These are phyloP conservation scores for Rhynchospora pubera DNA, from an alignment of 176 grass and related monocot genomes.

Conservation along the genomic window DNA sequence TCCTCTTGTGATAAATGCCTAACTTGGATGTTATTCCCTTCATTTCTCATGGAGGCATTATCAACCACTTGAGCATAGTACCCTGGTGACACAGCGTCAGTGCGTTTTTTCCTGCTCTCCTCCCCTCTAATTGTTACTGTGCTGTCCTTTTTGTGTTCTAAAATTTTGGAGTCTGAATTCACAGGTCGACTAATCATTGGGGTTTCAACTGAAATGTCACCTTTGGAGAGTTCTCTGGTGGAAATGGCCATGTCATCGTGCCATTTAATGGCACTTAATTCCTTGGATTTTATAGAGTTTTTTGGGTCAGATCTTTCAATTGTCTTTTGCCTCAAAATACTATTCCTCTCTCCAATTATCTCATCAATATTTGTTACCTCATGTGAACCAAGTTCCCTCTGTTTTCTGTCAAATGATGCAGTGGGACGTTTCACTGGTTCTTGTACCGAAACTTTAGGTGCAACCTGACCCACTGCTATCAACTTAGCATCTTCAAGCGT, in stretches of 20 bases:
- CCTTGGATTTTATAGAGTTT: conserved; percentile 1
- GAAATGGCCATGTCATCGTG: conserved; percentile 21
- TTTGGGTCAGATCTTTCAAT: conserved; percentile 31
- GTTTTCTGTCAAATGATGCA: conserved; percentile 9
- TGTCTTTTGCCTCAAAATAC: conserved; percentile 8
- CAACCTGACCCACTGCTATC: conserved; percentile 2
- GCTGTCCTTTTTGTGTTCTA: conserved; percentile 3
- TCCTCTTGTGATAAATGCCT: conserved; percentile 25
- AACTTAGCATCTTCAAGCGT: not conserved
- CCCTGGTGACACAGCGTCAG: conserved; percentile 21
- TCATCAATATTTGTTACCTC: conserved; percentile 5
- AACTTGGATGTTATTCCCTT: conserved; percentile 18
- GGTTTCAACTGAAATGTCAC: not conserved
- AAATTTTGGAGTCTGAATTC: not conserved
- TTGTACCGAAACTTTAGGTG: conserved; percentile 7
- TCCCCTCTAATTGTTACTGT: conserved; percentile 4
- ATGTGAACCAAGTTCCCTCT: conserved; percentile 1
- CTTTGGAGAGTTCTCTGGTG: conserved; percentile 14
- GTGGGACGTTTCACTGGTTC: not conserved
- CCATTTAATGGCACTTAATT: conserved; percentile 4
- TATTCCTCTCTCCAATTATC: conserved; percentile 14
- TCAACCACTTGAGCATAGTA: conserved; percentile 17
- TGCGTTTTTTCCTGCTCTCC: conserved; percentile 31
- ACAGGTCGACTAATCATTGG: not conserved
- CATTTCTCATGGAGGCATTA: conserved; percentile 34